phyloP scores from a whole-genome alignment of 139 green algal genomes.

The Volvox reticuliferus region DNA sequence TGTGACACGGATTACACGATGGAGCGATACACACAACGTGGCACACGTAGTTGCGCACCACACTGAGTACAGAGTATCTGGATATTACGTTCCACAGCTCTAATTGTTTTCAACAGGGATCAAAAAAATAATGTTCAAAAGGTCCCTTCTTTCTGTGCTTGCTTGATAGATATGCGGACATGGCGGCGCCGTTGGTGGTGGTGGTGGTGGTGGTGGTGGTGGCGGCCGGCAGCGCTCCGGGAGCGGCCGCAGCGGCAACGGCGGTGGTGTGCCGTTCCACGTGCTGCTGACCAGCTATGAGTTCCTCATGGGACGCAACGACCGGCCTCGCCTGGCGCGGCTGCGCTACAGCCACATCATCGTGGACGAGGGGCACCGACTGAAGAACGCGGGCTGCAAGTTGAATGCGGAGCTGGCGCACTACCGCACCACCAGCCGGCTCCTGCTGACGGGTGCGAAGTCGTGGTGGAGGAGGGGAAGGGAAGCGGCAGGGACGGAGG shows the following conservation, averaged over 20 bases:
- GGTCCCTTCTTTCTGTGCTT: too few relatives aligned
- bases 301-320: slow-evolving; percentile 93
- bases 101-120: too few relatives aligned
- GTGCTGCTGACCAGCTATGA: slow-evolving; percentile 99
- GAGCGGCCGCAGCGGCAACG: neutral
- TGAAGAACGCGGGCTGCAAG: slow-evolving; percentile 92
- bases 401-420: slow-evolving; percentile 69
- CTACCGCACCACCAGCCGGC: slow-evolving; percentile 50
- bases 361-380: slow-evolving; percentile 98
- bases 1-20: too few relatives aligned
- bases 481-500: neutral
- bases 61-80: too few relatives aligned
- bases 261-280: slow-evolving; percentile 82
- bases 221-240: neutral
- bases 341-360: slow-evolving; percentile 67
- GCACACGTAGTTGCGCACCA: neutral
- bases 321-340: slow-evolving; percentile 57
- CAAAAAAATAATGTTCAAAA: too few relatives aligned
- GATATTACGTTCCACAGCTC: too few relatives aligned
- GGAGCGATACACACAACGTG: too few relatives aligned
- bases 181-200: neutral
- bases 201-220: too few relatives aligned
- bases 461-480: neutral
- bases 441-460: slow-evolving; percentile 80
- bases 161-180: neutral